Conservation (phyloP, 345 rosid species). For the Melaleuca alternifolia region DNA sequence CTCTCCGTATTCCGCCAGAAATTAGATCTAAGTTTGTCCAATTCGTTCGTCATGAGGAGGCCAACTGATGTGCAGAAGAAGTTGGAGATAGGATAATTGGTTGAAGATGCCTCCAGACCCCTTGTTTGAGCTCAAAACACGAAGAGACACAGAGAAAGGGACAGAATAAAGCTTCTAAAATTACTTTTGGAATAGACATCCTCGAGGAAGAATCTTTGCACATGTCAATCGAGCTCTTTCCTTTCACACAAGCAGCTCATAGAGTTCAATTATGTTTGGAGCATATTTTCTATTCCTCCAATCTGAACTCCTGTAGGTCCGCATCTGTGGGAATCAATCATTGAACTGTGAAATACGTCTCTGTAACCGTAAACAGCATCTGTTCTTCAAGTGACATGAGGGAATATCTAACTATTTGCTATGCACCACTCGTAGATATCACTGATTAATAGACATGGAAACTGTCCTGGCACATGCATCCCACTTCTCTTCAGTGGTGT, state of each 20-base stretch:
- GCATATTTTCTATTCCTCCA: not conserved
- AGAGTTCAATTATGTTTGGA: not conserved
- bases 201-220: not conserved
- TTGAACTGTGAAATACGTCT: not conserved
- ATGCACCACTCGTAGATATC: not conserved
- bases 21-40: constrained; percentile 53
- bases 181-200: not conserved
- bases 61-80: constrained; percentile 6
- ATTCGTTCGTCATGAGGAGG: constrained; percentile 27
- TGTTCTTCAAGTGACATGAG: not conserved
- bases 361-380: not conserved
- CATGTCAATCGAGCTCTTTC: not conserved
- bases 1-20: constrained; percentile 59
- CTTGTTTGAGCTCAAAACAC: not conserved
- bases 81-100: not conserved
- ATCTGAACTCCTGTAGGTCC: not conserved
- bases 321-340: not conserved
- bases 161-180: not conserved
- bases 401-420: not conserved
- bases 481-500: not conserved
- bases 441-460: not conserved
- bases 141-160: not conserved
- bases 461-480: not conserved
- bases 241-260: not conserved
- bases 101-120: not conserved